These are phyloP conservation scores for Triangularia setosa DNA, from an alignment of 2,329 filamentous ascomycete genomes.

Conservation along the genomic window DNA sequence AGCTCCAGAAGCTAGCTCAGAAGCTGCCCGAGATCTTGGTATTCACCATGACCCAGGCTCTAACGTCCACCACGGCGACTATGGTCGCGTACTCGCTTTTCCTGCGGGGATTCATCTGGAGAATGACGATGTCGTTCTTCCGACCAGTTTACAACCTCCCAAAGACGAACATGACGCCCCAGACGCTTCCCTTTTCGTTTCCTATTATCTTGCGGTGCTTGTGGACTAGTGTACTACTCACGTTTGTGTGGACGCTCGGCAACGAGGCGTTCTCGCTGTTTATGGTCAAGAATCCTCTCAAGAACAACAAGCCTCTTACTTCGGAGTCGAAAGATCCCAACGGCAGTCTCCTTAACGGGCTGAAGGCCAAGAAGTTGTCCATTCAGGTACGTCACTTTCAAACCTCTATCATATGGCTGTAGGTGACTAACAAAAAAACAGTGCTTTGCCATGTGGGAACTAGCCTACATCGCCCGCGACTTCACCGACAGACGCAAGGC, in stretches of 20 bases:
- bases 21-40: conserved; percentile 40
- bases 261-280: conserved; percentile 78
- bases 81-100: conserved; percentile 59
- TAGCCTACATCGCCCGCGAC: conserved; percentile 71
- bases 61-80: conserved; percentile 41
- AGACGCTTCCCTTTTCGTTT: conserved; percentile 53
- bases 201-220: conserved; percentile 54
- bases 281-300: conserved; percentile 75
- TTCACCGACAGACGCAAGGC: conserved; percentile 72
- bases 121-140: conserved; percentile 64
- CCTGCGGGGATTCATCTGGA: conserved; percentile 63
- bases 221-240: conserved; percentile 62
- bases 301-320: conserved; percentile 79
- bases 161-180: conserved; percentile 61
- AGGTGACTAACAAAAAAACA: conserved; percentile 32
- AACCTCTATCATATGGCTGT: too few relatives aligned
- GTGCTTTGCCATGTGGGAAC: conserved; percentile 88
- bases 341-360: conserved; percentile 76
- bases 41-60: conserved; percentile 38
- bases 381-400: conserved; percentile 54
- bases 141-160: conserved; percentile 73
- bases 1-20: conserved; percentile 35
- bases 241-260: conserved; percentile 70
- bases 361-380: conserved; percentile 77
- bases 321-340: conserved; percentile 86